Evolutionary conservation across 768 basidiomycete genomes (phyloP).

Genomic region (Russula brevipes): DNA sequence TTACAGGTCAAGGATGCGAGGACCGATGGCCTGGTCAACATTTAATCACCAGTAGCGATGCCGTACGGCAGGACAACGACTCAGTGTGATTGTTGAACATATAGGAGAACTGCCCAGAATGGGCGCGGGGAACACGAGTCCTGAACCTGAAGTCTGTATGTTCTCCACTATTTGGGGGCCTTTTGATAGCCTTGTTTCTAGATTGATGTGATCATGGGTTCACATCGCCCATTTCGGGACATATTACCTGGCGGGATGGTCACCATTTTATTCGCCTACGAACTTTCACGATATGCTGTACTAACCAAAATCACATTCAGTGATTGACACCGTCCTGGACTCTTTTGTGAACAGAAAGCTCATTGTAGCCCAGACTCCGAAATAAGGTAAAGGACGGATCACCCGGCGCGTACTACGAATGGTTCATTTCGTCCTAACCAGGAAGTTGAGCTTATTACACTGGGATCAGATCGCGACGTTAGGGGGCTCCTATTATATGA

Average conservation of each 20-base stretch:
- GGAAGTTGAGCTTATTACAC: background rate
- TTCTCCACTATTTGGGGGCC: background rate
- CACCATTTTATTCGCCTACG: background rate
- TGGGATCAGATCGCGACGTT: background rate
- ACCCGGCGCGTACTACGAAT: too few species aligned
- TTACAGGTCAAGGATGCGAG: background rate
- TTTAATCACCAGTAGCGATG: background rate
- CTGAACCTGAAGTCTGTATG: background rate
- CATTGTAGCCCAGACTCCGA: background rate
- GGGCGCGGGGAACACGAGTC: background rate
- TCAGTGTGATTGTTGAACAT: background rate
- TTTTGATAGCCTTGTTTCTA: background rate
- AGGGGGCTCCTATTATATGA: background rate
- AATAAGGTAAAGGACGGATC: background rate
- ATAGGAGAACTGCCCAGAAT: background rate
- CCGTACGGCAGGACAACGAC: background rate
- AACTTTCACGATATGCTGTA: background rate
- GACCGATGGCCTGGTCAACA: background rate
- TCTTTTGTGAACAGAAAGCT: background rate
- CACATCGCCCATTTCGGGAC: background rate
- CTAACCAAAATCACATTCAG: background rate
- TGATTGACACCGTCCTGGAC: background rate
- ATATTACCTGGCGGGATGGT: background rate
- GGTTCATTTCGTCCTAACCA: background rate
- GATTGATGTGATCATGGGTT: background rate